A percentile compares a stretch with the other conserved stretches of the same genome.
Evolutionary conservation across 1,284 basidiomycete species (phyloP).

Genomic region (Heterobasidion annosum): DNA sequence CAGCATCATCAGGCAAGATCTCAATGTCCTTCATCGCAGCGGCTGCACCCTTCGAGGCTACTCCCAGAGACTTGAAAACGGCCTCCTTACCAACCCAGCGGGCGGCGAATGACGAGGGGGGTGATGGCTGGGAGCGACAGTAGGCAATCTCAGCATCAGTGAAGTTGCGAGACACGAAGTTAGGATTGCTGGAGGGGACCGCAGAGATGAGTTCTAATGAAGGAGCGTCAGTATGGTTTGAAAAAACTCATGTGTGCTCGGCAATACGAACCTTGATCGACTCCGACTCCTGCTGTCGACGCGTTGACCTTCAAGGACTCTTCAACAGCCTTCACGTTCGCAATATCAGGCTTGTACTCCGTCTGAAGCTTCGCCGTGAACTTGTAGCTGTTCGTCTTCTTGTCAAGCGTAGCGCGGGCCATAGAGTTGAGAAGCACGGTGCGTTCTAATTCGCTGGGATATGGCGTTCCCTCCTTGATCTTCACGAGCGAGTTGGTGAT

Average conservation of each 20-base stretch:
- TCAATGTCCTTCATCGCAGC: constrained; percentile 96
- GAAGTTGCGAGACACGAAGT: constrained; percentile 90
- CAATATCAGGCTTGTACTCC: constrained; percentile 42
- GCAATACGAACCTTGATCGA: constrained; percentile 64
- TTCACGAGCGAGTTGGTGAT: constrained; percentile 88
- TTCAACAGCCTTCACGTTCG: constrained; percentile 61
- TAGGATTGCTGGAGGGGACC: constrained; percentile 86
- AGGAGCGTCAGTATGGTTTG: not conserved
- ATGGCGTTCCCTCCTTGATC: constrained; percentile 94
- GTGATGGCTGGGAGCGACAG: constrained; percentile 83
- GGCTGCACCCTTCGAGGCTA: constrained; percentile 85
- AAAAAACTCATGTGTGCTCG: not conserved
- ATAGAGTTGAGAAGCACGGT: constrained; percentile 90
- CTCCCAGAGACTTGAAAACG: constrained; percentile 95
- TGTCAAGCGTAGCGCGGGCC: constrained; percentile 77
- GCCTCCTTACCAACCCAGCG: constrained; percentile 98
- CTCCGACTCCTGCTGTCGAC: constrained; percentile 66
- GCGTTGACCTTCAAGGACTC: constrained; percentile 38
- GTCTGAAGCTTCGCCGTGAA: constrained; percentile 63
- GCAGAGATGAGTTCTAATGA: constrained; percentile 79
- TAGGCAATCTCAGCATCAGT: constrained; percentile 84
- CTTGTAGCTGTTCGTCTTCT: constrained; percentile 79
- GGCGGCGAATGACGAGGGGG: constrained; percentile 86
- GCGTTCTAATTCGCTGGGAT: constrained; percentile 80
- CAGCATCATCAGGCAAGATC: constrained; percentile 69